Evolutionary conservation across 768 basidiomycete species (phyloP).

Genomic region (Russula lepida): DNA sequence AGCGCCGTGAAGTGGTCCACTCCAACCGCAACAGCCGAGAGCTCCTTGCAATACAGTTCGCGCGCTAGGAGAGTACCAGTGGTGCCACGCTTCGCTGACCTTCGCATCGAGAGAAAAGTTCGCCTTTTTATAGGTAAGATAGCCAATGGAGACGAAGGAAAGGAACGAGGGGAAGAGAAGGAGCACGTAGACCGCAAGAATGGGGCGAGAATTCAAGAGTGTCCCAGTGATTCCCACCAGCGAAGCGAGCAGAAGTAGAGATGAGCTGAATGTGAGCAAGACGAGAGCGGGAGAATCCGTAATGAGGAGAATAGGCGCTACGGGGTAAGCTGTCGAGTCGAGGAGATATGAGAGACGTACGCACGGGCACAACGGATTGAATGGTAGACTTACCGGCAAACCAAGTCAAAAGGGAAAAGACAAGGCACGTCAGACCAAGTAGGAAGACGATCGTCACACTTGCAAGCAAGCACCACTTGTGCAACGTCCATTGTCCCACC

Average conservation of each 20-base stretch:
- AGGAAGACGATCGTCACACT: conserved; percentile 47
- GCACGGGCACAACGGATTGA: background rate
- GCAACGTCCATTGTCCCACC: conserved; percentile 46
- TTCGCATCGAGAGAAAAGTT: conserved; percentile 57
- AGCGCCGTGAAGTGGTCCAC: conserved; percentile 51
- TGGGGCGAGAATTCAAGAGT: conserved; percentile 57
- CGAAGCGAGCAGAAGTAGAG: conserved; percentile 48
- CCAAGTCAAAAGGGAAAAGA: conserved; percentile 50
- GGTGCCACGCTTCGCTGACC: conserved; percentile 59
- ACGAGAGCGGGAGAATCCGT: conserved; percentile 49
- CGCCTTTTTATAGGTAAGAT: conserved; percentile 53
- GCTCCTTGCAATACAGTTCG: conserved; percentile 53
- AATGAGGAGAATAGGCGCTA: conserved; percentile 54
- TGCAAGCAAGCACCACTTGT: conserved; percentile 53
- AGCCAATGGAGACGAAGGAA: conserved; percentile 52
- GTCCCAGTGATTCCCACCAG: conserved; percentile 53
- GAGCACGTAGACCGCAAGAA: conserved; percentile 58
- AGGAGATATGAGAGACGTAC: background rate
- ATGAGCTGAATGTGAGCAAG: conserved; percentile 50
- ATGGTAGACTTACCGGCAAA: conserved; percentile 37
- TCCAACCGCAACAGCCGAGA: conserved; percentile 59
- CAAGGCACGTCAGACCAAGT: conserved; percentile 45
- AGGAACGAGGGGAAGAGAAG: conserved; percentile 58
- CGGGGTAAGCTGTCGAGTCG: conserved; percentile 40
- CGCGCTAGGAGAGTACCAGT: conserved; percentile 47